Conservation (phyloP, 108 stramenopile genomes). For the Nitzschia sp. region DNA sequence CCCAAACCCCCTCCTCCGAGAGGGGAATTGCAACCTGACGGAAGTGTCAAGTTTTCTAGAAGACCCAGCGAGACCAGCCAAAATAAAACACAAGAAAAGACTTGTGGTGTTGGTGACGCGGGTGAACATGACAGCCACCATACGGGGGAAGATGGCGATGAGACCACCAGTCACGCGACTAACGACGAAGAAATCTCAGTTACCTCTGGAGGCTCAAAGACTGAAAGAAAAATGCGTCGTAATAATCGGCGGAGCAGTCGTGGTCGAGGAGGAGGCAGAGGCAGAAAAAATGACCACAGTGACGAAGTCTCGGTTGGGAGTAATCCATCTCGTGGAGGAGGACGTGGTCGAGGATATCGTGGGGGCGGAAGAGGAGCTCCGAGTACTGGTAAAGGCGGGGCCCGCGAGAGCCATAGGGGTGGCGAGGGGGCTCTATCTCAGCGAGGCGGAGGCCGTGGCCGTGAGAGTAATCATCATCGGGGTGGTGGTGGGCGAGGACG, state of each 20-base stretch:
- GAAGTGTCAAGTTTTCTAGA: constrained; percentile 16
- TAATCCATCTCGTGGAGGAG: constrained; percentile 5
- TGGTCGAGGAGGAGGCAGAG: not conserved
- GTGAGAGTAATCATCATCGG: not conserved
- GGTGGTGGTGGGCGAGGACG: constrained; percentile 18
- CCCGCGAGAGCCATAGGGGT: not conserved
- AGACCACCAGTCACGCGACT: not conserved
- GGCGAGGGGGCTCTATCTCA: not conserved
- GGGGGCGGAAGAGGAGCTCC: constrained; percentile 1
- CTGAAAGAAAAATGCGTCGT: not conserved
- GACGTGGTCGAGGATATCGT: not conserved
- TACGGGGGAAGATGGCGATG: not conserved
- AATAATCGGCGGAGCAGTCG: constrained; percentile 1
- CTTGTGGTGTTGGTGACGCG: not conserved
- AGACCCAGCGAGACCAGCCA: not conserved
- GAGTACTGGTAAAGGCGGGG: not conserved
- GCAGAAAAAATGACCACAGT: not conserved
- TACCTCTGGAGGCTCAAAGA: constrained; percentile 6
- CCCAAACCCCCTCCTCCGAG: not conserved
- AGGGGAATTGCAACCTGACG: constrained; percentile 31
- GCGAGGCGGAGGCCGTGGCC: constrained; percentile 2
- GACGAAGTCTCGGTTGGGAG: not conserved
- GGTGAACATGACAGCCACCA: not conserved
- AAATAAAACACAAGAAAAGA: not conserved
- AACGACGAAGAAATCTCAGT: constrained; percentile 7